Base-by-base conservation (phyloP, 116 monocot genomes). In the Papilionanthe hybrid region DNA sequence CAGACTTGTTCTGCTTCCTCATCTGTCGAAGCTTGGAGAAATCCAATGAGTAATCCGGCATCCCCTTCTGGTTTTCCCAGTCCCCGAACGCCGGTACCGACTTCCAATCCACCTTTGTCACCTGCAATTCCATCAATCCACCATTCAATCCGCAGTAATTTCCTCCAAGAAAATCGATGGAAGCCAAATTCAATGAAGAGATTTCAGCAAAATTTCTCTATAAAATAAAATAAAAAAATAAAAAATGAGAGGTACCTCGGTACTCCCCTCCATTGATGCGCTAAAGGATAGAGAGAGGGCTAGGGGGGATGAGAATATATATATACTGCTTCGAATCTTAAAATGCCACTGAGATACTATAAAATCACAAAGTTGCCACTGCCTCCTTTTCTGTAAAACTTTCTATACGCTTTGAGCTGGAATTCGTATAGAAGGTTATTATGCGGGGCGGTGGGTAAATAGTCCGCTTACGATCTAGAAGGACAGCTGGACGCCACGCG, bases 71-170 rank as follows among this genome's bases (percentile, higher is more conserved):
- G 86, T 48, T 82, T 43, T 89, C 89, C 89, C 89, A 89, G 13
- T 86, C 89, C 32, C 89, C 89, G 65, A 89, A 89, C 48, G 86
- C 82, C 30, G 89, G 89, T 23, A 89, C 89, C n/a, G 89, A 84
- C 89, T 82, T 86, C 84, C 84, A 86, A 32, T 53, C 86, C 28
- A 5, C 65, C 75, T 49, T 75, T 28, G 75, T 45, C 49, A 23
- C 27, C 75, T 49, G 75, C 75, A 75, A 75, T 49, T 42, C 9
- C 23, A 50, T 49, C 75, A 23, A 75, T 48, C 45, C 8, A 23
- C 48, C 48, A 49, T 49, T 49, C 28, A 11, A 75, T 42, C 19
- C 5, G 9, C 27, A 23, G 23, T 28, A 12, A 49, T 44, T 73
- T 73, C n/a, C 22, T 43, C 43, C 73, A 20, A 60, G 6, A 72